Evolutionary conservation across 75 land plant genomes (phyloP).

Genomic region (Pinus tabuliformis): DNA sequence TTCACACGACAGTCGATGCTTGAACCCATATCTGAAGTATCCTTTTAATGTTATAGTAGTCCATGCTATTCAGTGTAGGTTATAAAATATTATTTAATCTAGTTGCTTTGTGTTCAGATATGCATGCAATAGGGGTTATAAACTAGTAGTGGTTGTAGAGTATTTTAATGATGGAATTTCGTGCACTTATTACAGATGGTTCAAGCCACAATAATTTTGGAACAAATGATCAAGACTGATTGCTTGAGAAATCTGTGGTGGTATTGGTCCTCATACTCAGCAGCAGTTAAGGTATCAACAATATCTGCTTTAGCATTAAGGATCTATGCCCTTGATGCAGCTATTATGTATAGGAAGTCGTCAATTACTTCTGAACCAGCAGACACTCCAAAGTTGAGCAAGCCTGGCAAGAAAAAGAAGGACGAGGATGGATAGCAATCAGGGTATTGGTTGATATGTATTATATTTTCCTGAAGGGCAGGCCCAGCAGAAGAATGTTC

Average conservation of each 20-base stretch:
- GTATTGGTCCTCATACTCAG: conserved; percentile 92
- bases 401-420: conserved; percentile 41
- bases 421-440: conserved; percentile 28
- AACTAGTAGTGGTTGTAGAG: not conserved
- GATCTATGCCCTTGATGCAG: conserved; percentile 79
- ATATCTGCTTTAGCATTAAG: conserved; percentile 74
- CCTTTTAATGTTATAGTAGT: not conserved
- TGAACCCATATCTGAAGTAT: not conserved
- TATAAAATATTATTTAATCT: conserved; percentile 2
- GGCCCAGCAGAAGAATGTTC: conserved; percentile 7
- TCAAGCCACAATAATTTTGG: conserved; percentile 72
- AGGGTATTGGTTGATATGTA: not conserved
- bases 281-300: conserved; percentile 70
- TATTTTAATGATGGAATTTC: conserved; percentile 1
- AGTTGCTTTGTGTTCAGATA: not conserved
- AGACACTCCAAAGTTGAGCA: conserved; percentile 23
- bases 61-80: not conserved
- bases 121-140: not conserved
- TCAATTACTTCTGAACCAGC: conserved; percentile 15
- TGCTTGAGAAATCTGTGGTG: conserved; percentile 73
- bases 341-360: conserved; percentile 62
- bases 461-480: not conserved
- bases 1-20: not conserved
- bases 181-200: conserved; percentile 48
- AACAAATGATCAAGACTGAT: conserved; percentile 81